Conservation (phyloP, 805 yeast species). For the Ogataea siamensis region DNA sequence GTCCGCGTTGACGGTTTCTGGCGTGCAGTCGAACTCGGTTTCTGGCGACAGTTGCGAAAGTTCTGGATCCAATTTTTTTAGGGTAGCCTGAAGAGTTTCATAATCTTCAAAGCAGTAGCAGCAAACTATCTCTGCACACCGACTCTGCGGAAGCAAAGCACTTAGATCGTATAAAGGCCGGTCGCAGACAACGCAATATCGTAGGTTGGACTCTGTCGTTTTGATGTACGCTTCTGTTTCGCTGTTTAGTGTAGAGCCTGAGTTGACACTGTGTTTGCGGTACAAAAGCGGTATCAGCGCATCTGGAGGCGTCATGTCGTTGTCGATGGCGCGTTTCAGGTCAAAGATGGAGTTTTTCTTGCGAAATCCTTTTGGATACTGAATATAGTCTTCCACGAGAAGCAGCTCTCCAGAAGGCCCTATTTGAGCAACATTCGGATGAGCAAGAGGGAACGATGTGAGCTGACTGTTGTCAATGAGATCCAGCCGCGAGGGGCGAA, state of each 20-base stretch:
- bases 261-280: constrained; percentile 13
- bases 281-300: constrained; percentile 6
- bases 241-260: constrained; percentile 18
- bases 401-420: constrained; percentile 29
- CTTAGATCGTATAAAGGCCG: constrained; percentile 65
- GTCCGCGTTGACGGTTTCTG: constrained; percentile 1
- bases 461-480: constrained; percentile 46
- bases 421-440: constrained; percentile 33
- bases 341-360: constrained; percentile 35
- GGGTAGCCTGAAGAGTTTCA: constrained; percentile 17
- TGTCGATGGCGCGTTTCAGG: constrained; percentile 31
- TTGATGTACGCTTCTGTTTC: constrained; percentile 24
- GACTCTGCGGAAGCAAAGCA: constrained; percentile 31
- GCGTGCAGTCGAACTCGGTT: constrained; percentile 1
- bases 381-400: constrained; percentile 56
- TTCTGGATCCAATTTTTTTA: constrained; percentile 6
- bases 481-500: constrained; percentile 40
- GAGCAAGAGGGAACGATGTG: constrained; percentile 53
- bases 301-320: constrained; percentile 8
- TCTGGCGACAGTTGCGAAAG: neutral
- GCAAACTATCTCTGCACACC: constrained; percentile 57
- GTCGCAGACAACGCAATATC: constrained; percentile 67
- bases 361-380: constrained; percentile 23
- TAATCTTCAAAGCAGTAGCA: constrained; percentile 53
- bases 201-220: constrained; percentile 32